Conservation (phyloP, 139 green algal species). For the Micromonas commoda region DNA sequence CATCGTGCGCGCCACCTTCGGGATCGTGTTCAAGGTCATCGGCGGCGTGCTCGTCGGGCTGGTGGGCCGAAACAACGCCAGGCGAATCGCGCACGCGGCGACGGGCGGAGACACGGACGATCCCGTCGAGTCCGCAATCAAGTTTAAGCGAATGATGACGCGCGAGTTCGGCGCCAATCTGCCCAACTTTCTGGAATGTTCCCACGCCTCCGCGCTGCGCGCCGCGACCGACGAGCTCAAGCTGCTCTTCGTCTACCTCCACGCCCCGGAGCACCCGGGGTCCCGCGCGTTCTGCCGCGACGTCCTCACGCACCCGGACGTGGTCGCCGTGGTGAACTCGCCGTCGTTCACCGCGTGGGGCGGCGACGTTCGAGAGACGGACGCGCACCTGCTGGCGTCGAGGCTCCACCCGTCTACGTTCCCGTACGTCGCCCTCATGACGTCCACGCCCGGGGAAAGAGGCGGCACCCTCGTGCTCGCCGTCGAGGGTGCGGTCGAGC, state of each 20-base stretch:
- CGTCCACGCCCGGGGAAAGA: too few relatives aligned
- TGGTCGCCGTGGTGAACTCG: not conserved
- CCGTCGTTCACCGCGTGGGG: slow-evolving; percentile 14
- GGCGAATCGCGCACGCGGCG: not conserved
- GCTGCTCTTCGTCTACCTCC: slow-evolving; percentile 25
- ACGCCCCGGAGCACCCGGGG: slow-evolving; percentile 10
- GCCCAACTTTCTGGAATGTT: not conserved
- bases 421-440: slow-evolving; percentile 8
- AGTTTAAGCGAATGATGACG: not conserved
- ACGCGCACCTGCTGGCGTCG: not conserved
- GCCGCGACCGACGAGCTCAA: not conserved
- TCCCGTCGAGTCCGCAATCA: not conserved
- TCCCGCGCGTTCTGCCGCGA: slow-evolving; percentile 2
- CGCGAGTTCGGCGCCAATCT: not conserved
- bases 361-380: not conserved
- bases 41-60: not conserved
- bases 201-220: slow-evolving; percentile 2
- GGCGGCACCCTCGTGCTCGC: too few relatives aligned
- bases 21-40: too few relatives aligned
- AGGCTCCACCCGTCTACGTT: not conserved
- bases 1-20: not conserved
- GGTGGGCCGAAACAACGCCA: not conserved
- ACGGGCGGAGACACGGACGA: not conserved
- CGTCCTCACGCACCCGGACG: not conserved
- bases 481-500: too few relatives aligned